phyloP scores from a whole-genome alignment of 768 basidiomycete genomes.

The Chalciporus sphaerocephalus region DNA sequence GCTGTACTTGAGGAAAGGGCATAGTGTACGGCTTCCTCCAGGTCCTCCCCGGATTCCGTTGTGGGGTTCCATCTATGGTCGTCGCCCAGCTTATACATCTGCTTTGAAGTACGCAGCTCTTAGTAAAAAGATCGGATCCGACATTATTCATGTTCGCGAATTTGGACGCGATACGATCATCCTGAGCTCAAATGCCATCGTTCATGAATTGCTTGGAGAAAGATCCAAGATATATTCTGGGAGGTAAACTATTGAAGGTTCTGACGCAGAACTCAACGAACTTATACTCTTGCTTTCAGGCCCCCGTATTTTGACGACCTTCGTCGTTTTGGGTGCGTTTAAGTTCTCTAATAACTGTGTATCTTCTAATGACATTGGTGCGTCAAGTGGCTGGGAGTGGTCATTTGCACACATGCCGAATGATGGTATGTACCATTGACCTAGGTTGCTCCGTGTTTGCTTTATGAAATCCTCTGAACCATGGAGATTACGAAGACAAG shows the following conservation, averaged over 20 bases:
- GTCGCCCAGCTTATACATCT: slow-evolving; percentile 16
- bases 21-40: not conserved
- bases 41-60: slow-evolving; percentile 1
- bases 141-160: slow-evolving; percentile 3
- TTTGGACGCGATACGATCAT: slow-evolving; percentile 4
- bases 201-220: slow-evolving; percentile 5
- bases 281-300: not conserved
- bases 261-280: not conserved
- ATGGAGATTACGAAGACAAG: slow-evolving; percentile 4
- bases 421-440: not conserved
- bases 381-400: slow-evolving; percentile 6
- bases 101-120: slow-evolving; percentile 4
- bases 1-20: not conserved
- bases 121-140: slow-evolving; percentile 3
- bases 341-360: not conserved
- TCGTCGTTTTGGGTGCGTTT: slow-evolving; percentile 5
- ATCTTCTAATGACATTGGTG: not conserved
- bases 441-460: not conserved
- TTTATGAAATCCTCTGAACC: not conserved
- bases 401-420: slow-evolving; percentile 7
- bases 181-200: not conserved
- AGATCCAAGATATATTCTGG: slow-evolving; percentile 6
- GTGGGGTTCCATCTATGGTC: slow-evolving; percentile 6
- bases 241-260: not conserved
- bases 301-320: slow-evolving; percentile 2